Percentiles rank a stretch among this genome's conserved stretches.
Evolutionary conservation across 768 basidiomycete species (phyloP).

Genomic region (Chalciporus piperatus): DNA sequence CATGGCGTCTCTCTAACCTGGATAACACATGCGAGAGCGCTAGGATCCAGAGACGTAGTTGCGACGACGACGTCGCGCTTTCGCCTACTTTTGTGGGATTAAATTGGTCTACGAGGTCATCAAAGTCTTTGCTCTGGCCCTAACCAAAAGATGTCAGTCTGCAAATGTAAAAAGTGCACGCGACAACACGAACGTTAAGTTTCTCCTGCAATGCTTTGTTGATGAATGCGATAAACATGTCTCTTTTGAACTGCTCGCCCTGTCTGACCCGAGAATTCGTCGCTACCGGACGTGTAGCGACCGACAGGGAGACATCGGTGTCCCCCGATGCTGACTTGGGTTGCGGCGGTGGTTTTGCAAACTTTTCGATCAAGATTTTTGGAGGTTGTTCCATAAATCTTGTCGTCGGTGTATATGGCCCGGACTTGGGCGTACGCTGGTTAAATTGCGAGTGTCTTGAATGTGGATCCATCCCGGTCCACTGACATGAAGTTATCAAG

Average conservation of each 20-base stretch:
- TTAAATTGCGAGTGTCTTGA: slow-evolving; percentile 75
- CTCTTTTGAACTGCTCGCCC: slow-evolving; percentile 72
- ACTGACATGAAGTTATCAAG: not conserved
- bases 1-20: slow-evolving; percentile 77
- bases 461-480: slow-evolving; percentile 66
- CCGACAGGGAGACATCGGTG: slow-evolving; percentile 12
- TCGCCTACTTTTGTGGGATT: slow-evolving; percentile 43
- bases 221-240: slow-evolving; percentile 83
- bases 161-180: slow-evolving; percentile 6
- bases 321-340: slow-evolving; percentile 20
- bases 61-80: slow-evolving; percentile 38
- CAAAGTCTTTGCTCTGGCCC: slow-evolving; percentile 75
- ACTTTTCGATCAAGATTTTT: slow-evolving; percentile 44
- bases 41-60: slow-evolving; percentile 77
- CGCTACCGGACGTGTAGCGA: slow-evolving; percentile 56
- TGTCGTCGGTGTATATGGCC: slow-evolving; percentile 47
- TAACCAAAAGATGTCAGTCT: slow-evolving; percentile 32
- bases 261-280: slow-evolving; percentile 78
- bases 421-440: slow-evolving; percentile 64
- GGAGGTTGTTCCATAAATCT: slow-evolving; percentile 44
- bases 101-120: slow-evolving; percentile 89
- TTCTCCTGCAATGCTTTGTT: slow-evolving; percentile 79
- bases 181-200: slow-evolving; percentile 48
- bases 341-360: slow-evolving; percentile 38
- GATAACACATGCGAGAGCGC: slow-evolving; percentile 93